Conservation (phyloP, 257 asterid genomes). For the Solanum clarkiae region DNA sequence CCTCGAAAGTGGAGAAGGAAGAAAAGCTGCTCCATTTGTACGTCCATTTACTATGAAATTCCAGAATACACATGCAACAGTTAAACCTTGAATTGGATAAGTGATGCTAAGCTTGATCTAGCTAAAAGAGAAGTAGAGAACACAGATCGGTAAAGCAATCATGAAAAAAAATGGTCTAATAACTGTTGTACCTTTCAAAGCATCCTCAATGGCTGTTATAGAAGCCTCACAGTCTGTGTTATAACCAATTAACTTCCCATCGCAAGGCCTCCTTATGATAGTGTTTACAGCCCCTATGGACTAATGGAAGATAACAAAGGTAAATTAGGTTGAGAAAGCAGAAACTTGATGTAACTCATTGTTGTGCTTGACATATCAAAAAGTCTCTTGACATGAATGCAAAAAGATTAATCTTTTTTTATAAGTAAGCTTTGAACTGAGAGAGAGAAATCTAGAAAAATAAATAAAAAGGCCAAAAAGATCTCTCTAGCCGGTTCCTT, state of each 20-base stretch:
- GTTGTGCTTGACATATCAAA: not conserved
- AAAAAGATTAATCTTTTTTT: not conserved
- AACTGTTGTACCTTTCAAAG: constrained; percentile 26
- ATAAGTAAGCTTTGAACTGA: not conserved
- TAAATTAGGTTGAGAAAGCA: not conserved
- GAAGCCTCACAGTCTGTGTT: constrained; percentile 73
- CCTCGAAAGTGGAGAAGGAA: constrained; percentile 19
- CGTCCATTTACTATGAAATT: constrained; percentile 10
- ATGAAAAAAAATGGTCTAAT: not conserved
- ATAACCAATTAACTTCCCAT: constrained; percentile 58
- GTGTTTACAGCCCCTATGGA: constrained; percentile 63
- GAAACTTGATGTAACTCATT: not conserved
- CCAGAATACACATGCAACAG: not conserved
- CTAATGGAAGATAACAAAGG: constrained; percentile 13
- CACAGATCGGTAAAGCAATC: not conserved
- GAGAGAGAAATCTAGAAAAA: not conserved
- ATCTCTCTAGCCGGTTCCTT: not conserved
- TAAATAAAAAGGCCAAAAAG: not conserved
- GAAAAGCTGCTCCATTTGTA: constrained; percentile 13
- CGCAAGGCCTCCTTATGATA: constrained; percentile 32
- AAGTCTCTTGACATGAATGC: not conserved
- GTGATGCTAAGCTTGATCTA: not conserved
- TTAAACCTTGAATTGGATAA: not conserved
- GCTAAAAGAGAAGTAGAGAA: not conserved
- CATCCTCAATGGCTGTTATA: constrained; percentile 58